Base-by-base conservation (phyloP, 768 basidiomycete genomes). In the Auriculariales sp. region DNA sequence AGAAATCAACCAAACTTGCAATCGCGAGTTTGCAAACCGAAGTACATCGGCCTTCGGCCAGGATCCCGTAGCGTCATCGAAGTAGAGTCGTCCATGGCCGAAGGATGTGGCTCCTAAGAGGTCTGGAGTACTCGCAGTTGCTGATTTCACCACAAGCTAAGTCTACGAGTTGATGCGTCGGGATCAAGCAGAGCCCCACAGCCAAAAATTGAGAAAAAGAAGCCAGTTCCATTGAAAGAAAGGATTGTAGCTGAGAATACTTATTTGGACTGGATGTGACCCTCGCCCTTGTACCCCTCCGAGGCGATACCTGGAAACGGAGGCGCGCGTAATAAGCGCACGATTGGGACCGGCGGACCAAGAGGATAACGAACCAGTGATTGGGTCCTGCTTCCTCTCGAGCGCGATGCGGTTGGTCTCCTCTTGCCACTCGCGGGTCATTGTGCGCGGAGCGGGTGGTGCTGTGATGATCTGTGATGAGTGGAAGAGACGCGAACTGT, bases 351-450 rank as follows among this genome's bases (percentile, higher is more conserved):
- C 34, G 49, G 19, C 3, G 44, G 42, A 22, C 19, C 19, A 39
- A 42, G 45, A 52, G 29, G 51, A 28, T 35, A 33, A 69, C 79
- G 44, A 49, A 92, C 92, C 87, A 53, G 83, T 72, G 65, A 93
- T 85, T 53, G 93, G 93, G 70, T 95, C 85, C 64, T 81, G 65
- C 62, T 92, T 92, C 71, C 83, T 75, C 68, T 86, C 83, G 62
- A 67, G 66, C 46, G 83, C 85, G 58, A 80, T 81, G 64, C 86
- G 79, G 74, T 86, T 95, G 51, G 78, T 62, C 12, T 90, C 90
- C 68, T 93, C 89, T 68, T 98, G 79, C 89, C 90, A 95, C 71
- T 98, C 94, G 65, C 78, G 83, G 55, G 75, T 78, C 63, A 95
- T 66, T 19, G 92, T 83, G 71, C 71, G 79, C 49, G 90, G 85